Evolutionary conservation across 805 yeast genomes (phyloP), one percentile per base, ranked within the genome.

Genomic region (Suhomyces vadensis): DNA sequence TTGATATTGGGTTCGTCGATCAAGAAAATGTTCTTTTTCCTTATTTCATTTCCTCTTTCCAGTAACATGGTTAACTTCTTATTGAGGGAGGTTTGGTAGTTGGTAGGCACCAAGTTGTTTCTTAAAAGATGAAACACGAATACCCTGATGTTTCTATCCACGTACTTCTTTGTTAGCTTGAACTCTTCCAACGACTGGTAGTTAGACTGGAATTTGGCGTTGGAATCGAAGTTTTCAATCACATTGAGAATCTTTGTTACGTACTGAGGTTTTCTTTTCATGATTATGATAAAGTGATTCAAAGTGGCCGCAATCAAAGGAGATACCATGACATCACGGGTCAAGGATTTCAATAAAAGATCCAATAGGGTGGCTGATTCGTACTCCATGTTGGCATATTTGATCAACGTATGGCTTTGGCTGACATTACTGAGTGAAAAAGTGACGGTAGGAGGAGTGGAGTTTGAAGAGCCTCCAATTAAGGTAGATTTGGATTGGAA

Each of bases 321-420:
- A 1, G 71, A 51, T 9, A 84, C 71, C 37, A 71, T 50, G 39
- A 82, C 72, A 63, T 81, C 85, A 25, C 75, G 81, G 31, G 73
- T 69, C 43, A 91, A 67, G 13, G 75, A 67, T 36, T 71, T 68
- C 37, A 89, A 66, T 23, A 92, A 60, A 26, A 80, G 61, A 52
- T 89, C 96, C 26, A 94, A 65, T 43, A 86, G 67, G 3, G 75
- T 82, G 43, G 75, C 77, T 0, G 91, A 58, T 59, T 91, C 96
- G 5, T 84, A 78, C 51, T 85, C 89, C 49, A 90, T 64, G 17
- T 69, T 61, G 7, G 64, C 52, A 27, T 69, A 70, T 42, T 78
- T 77, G 35, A 90, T 72, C 31, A 87, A 77, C 1, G 89, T 80
- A 57, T 92, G 97, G 43, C 71, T 74, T 0, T 75, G 61, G 16